Base-by-base conservation (phyloP, 2,329 filamentous ascomycete genomes). In the Xylaria sp. region DNA sequence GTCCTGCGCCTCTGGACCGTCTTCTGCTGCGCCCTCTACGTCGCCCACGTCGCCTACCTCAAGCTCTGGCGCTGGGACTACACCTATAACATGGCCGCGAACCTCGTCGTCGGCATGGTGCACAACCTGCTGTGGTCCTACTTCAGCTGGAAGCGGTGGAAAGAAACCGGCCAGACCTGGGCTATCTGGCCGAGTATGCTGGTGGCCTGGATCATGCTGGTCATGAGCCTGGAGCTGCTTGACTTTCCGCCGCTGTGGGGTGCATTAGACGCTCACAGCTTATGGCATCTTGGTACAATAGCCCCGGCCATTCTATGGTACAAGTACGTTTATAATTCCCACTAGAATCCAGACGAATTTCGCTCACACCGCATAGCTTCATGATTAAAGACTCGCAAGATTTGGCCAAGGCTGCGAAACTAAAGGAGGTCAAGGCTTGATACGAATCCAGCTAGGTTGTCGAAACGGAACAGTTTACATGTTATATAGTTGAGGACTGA, bases 221-320 rank as follows among this genome's bases (percentile, higher is more conserved):
- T 92, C 39, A 99, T 99, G 96, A 95, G 95, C 79, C 84, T 99
- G 79, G 96, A 99, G 82, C 79, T 99, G 73, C 87, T 98, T 70
- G 96, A 99, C 79, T 99, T 99, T 75, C 88, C 96, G 61, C 96
- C 96, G 1, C 86, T 92, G 81, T 85, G 87, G 78, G 92, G 93
- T 7, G 89, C 91, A 78, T 80, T 99, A 57, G 96, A 99, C 84
- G 96, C 96, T 3, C 96, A 99, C 81, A 94, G 92, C 75, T 79
- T 99, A 69, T 99, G 96, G 96, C 96, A 99, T 85, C 78, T 97
- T 68, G 93, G 94, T 63, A 99, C 96, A 0, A 95, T 99, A 57
- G 86, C 87, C 36, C 96, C 96, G 10, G 93, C 93, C 0, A 83
- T 96, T 56, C 86, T 97, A 83, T 97, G 92, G 92, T 99, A 99